Conservation (phyloP, 1,284 basidiomycete genomes). For the Cryptococcus amylolentus region DNA sequence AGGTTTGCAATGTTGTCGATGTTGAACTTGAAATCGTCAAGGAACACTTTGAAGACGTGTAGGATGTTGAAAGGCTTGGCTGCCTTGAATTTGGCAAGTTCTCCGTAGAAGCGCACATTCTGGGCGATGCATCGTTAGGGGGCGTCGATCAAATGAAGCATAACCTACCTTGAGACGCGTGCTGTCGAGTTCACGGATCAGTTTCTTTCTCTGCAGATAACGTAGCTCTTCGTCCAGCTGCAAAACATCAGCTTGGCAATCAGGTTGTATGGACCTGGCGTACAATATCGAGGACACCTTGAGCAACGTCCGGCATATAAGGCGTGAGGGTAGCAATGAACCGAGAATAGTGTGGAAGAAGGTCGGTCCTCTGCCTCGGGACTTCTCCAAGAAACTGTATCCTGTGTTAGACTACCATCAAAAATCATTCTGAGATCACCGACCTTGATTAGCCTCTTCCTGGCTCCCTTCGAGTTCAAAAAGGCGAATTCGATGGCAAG, state of each 20-base stretch:
- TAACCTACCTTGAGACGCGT: conserved; percentile 69
- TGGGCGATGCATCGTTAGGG: conserved; percentile 43
- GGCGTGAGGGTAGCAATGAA: conserved; percentile 80
- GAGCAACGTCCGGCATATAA: conserved; percentile 91
- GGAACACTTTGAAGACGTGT: conserved; percentile 92
- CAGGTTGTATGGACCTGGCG: neutral
- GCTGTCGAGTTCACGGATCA: conserved; percentile 81
- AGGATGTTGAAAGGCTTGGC: conserved; percentile 88
- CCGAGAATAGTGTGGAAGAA: conserved; percentile 89
- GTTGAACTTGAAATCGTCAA: conserved; percentile 92
- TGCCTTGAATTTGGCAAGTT: conserved; percentile 92
- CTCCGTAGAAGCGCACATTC: conserved; percentile 87
- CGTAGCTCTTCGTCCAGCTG: conserved; percentile 95
- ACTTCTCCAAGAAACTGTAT: conserved; percentile 75
- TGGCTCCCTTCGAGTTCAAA: conserved; percentile 89
- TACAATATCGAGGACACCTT: conserved; percentile 73
- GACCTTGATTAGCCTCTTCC: conserved; percentile 83
- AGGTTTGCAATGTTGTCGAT: conserved; percentile 90
- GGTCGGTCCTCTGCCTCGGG: conserved; percentile 82
- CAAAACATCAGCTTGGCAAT: neutral
- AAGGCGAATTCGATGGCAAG: conserved; percentile 94
- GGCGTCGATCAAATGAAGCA: neutral
- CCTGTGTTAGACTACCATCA: neutral
- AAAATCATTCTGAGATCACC: conserved; percentile 12
- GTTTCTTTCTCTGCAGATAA: conserved; percentile 91